Conservation (phyloP, 116 monocot species). For the Zostera marina region DNA sequence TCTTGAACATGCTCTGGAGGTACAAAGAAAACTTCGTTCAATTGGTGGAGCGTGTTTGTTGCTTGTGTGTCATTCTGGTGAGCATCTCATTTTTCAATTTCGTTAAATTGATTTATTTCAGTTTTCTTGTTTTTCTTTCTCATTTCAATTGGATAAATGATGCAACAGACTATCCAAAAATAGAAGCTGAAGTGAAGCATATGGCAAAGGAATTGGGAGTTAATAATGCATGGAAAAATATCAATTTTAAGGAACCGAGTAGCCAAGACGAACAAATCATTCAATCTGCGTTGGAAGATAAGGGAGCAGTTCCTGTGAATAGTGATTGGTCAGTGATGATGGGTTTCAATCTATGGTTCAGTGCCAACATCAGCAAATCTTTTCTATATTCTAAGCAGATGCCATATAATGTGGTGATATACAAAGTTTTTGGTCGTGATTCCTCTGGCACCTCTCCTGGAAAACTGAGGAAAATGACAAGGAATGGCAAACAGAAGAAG, state of each 20-base stretch:
- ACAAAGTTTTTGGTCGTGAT: constrained; percentile 44
- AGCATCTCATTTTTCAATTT: constrained; percentile 1
- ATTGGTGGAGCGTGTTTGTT: constrained; percentile 59
- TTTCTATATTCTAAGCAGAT: constrained; percentile 78
- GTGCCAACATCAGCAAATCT: constrained; percentile 70
- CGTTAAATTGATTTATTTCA: background rate
- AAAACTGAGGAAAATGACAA: constrained; percentile 14
- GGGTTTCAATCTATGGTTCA: constrained; percentile 77
- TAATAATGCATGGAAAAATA: constrained; percentile 44
- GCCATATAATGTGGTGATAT: constrained; percentile 78
- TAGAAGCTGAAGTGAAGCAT: constrained; percentile 51
- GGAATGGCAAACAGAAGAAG: constrained; percentile 33
- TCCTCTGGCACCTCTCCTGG: constrained; percentile 24
- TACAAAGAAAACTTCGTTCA: constrained; percentile 39
- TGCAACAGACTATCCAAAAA: constrained; percentile 63
- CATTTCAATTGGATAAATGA: background rate
- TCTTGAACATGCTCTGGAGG: constrained; percentile 80
- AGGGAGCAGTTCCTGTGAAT: constrained; percentile 51
- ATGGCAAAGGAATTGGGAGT: constrained; percentile 48
- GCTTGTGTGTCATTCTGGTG: constrained; percentile 85
- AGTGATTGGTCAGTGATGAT: constrained; percentile 88
- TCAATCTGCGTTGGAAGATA: constrained; percentile 44
- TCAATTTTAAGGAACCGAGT: constrained; percentile 6
- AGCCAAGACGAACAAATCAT: constrained; percentile 42
- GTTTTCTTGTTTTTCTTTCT: background rate